Evolutionary conservation across 2,329 filamentous ascomycete genomes (phyloP), one percentile per base, ranked within the genome.

Genomic region (Coniochaeta sp.): DNA sequence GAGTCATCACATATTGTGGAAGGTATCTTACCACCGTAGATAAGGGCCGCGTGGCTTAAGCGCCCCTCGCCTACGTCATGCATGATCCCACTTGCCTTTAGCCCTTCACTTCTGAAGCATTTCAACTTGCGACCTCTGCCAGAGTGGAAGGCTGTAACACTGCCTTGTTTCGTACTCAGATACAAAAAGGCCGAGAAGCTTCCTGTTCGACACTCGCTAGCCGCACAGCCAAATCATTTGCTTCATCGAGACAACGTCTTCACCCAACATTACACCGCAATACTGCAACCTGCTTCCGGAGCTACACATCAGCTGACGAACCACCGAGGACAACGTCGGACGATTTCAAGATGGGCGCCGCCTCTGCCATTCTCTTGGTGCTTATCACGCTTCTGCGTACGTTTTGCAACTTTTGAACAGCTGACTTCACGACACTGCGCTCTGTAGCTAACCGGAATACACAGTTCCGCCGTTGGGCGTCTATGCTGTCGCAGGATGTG

Each of bases 381-480:
- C 66, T 84, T 61, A 75, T 83, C 69, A 84, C 81, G 65, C 72
- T 84, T 60, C 65, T 84, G 64, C 77, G 81, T 84, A 70, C 62
- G 79, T 71, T 19, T 5, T 28, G 34, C 34, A 6, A 3, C 26
- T 38, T 34, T 16, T 6, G 24, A 19, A 55, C 16, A n/a, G 19
- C 6, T 16, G 31, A 26, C 12, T 58, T 34, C 38, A 55, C 28
- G 5, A 9, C 28, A 5, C 5, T 17, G 24, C 2, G 5, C n/a
- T 22, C 6, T 40, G 17, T 2, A 57, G 11, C 55, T 57, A 40
- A 57, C 31, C 50, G 26, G 6, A 31, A 40, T n/a, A 61, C 59
- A 19, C 64, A 90, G 87, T 88, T 62, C 87, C 87, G 58, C 87
- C 87, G 16, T 71, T 87, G 59, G 87, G 86, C 57, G 86, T 88